Evolutionary conservation across 2,329 filamentous ascomycete genomes (phyloP), one percentile per base, ranked within the genome.

Genomic region (Fusarium subtropicale): DNA sequence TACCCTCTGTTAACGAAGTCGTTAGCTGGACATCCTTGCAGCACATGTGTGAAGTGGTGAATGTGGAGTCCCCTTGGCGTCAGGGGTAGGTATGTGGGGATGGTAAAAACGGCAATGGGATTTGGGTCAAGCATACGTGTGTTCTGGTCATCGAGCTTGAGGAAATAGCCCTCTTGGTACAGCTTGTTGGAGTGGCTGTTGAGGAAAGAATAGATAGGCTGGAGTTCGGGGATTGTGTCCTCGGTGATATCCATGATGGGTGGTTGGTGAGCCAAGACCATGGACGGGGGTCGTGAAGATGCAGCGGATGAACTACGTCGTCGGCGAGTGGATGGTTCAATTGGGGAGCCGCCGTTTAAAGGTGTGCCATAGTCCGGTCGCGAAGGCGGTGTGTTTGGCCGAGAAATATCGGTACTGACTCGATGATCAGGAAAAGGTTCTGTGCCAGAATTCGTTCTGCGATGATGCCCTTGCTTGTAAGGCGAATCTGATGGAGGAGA

Each of bases 101-200:
- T 39, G 48, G 50, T 22, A 58, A 31, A 46, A 52, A 41, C 34
- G 61, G 88, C 41, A 60, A 36, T 55, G 50, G 31, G 46, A 53
- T 50, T 31, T 39, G 48, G 68, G 48, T 62, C 26, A 31, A 56
- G 50, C 93, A 74, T 87, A 97, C 94, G 90, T 57, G 90, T 91
- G 76, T 98, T 97, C 73, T 97, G 90, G 79, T 99, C 96, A 79
- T 97, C 95, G 50, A 99, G 84, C 81, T 98, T 99, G 73, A 99
- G 82, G 72, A 99, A 98, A 77, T 98, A 99, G 38, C 96, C 96
- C 81, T 99, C 96, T 74, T 97, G 94, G 79, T 98, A 99, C 58
- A 98, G 84, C 82, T 98, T 98, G 80, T 97, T 97, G 60, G 90
- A 91, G 79, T 99, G 96, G 80, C 91, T 96, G 81, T 97, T 98